Evolutionary conservation across 345 rosid species (phyloP).

Genomic region (Syzygium aqueum): DNA sequence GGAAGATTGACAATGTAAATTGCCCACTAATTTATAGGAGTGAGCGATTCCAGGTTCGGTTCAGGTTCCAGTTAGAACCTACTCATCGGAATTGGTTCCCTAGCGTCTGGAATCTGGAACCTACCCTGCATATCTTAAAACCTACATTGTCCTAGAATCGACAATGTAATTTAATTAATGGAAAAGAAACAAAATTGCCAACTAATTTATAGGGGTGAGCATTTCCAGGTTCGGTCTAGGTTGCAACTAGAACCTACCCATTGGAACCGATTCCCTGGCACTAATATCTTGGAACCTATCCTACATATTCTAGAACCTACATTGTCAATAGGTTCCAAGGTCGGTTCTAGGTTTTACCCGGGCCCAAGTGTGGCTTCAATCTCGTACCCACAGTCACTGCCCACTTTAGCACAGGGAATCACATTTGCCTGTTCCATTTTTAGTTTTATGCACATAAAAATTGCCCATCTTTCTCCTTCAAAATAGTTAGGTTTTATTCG

Average conservation of each 20-base stretch:
- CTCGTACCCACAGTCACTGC: not conserved
- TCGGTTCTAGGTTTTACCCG: not conserved
- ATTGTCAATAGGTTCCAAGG: not conserved
- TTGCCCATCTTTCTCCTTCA: not conserved
- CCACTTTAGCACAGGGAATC: not conserved
- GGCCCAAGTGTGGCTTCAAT: not conserved
- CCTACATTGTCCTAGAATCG: not conserved
- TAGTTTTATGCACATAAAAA: not conserved
- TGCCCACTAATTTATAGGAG: not conserved
- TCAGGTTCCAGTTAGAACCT: not conserved
- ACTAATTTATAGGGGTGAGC: not conserved
- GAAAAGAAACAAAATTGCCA: not conserved
- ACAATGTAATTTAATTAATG: constrained; percentile 5
- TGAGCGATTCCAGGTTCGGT: not conserved
- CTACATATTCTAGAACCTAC: not conserved
- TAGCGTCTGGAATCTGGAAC: not conserved
- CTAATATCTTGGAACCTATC: not conserved
- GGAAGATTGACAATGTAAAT: not conserved
- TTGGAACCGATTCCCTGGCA: not conserved
- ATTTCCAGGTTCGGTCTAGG: not conserved
- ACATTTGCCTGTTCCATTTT: not conserved
- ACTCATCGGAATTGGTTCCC: not conserved
- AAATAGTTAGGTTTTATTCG: not conserved
- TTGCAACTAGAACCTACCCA: not conserved
- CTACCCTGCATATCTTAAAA: not conserved